phyloP scores from a whole-genome alignment of 768 basidiomycete species.

The Pholiota conissans region DNA sequence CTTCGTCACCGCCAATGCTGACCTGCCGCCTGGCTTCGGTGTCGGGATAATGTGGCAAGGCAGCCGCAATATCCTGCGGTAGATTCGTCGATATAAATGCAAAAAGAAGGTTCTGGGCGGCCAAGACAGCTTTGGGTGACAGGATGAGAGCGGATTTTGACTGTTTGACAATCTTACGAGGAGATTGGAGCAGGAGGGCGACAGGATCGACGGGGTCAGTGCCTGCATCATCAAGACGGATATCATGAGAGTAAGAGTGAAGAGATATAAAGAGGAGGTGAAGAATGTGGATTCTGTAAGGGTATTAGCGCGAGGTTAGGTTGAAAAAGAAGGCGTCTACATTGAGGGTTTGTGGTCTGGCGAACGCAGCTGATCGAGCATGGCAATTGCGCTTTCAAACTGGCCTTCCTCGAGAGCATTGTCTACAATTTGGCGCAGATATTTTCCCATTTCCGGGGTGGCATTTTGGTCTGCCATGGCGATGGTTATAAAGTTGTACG shows the following conservation, averaged over 20 bases:
- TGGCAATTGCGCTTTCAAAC: slow-evolving; percentile 64
- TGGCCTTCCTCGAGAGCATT: slow-evolving; percentile 78
- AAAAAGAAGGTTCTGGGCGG: slow-evolving; percentile 53
- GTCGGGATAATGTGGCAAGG: slow-evolving; percentile 52
- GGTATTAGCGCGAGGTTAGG: slow-evolving; percentile 10
- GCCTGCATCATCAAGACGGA: slow-evolving; percentile 4
- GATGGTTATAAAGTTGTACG: slow-evolving; percentile 1
- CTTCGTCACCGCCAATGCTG: background rate
- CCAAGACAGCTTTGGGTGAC: slow-evolving; percentile 43
- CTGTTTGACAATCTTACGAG: slow-evolving; percentile 46
- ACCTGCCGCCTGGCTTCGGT: slow-evolving; percentile 11
- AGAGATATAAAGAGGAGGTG: slow-evolving; percentile 73
- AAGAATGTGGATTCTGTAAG: slow-evolving; percentile 56
- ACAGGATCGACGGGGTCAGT: slow-evolving; percentile 23
- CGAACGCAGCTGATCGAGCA: slow-evolving; percentile 63
- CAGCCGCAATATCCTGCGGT: slow-evolving; percentile 50
- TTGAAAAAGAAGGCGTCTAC: slow-evolving; percentile 31
- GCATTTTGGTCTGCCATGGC: slow-evolving; percentile 8
- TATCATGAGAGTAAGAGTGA: slow-evolving; percentile 30
- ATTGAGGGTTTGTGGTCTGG: slow-evolving; percentile 54
- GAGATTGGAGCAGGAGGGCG: slow-evolving; percentile 38
- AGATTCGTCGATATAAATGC: slow-evolving; percentile 59
- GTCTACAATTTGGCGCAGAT: slow-evolving; percentile 50
- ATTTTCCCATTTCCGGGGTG: slow-evolving; percentile 32
- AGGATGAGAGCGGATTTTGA: slow-evolving; percentile 38